Evolutionary conservation across 164 flowering plant genomes (phyloP).

Genomic region (Cinnamomum micranthum): DNA sequence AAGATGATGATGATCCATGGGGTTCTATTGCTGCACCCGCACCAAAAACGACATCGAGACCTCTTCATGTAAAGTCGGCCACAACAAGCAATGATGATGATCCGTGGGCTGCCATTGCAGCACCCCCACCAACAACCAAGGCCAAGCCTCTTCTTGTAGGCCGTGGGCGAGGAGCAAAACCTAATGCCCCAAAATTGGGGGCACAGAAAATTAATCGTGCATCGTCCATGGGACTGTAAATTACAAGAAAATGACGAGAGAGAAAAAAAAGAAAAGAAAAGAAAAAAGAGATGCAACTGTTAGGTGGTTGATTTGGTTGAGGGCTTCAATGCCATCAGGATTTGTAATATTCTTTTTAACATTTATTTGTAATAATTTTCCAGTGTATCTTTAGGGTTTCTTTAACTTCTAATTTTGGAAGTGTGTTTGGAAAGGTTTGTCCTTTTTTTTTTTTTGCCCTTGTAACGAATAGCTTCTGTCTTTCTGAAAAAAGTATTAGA

Average conservation of each 20-base stretch:
- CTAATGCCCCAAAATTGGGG: constrained; percentile 58
- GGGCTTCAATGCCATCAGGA: background rate
- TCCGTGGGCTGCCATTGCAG: constrained; percentile 96
- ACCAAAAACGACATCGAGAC: constrained; percentile 52
- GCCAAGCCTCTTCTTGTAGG: constrained; percentile 72
- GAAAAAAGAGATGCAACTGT: background rate
- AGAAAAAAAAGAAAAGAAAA: background rate
- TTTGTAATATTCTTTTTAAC: constrained; percentile 20
- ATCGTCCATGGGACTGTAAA: constrained; percentile 56
- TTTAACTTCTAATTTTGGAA: background rate
- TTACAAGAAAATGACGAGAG: background rate
- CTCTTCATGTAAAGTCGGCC: constrained; percentile 40
- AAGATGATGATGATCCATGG: constrained; percentile 25
- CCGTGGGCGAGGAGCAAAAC: constrained; percentile 68
- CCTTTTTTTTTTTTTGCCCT: background rate
- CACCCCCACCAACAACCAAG: constrained; percentile 80
- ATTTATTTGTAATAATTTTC: constrained; percentile 15
- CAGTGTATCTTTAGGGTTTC: constrained; percentile 1
- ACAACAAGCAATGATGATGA: constrained; percentile 49
- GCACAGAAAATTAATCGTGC: constrained; percentile 87
- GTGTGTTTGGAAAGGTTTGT: background rate
- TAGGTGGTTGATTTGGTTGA: background rate
- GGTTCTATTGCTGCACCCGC: constrained; percentile 70
- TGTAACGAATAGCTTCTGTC: background rate
- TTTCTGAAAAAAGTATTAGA: background rate